These are phyloP conservation scores for Elymus sibiricus DNA, from an alignment of 176 grass and related monocot species.

Conservation along the genomic window DNA sequence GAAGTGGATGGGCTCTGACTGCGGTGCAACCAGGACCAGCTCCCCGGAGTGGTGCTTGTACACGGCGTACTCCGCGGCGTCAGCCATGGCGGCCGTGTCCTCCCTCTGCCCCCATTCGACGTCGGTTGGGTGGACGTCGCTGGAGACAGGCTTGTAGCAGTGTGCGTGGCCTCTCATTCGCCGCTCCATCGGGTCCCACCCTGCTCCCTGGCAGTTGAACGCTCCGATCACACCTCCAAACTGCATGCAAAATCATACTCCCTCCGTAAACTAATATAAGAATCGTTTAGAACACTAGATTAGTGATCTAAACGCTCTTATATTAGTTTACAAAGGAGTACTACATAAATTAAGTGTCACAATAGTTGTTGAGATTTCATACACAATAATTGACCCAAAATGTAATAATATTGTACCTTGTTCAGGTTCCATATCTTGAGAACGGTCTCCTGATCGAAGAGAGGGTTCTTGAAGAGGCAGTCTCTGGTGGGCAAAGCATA, in stretches of 20 bases:
- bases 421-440: slow-evolving; percentile 89
- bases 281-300: too few species aligned
- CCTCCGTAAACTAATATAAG: too few species aligned
- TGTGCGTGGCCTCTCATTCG: slow-evolving; percentile 40
- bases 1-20: slow-evolving; percentile 41
- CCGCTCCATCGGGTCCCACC: slow-evolving; percentile 48
- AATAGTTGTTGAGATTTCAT: too few species aligned
- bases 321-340: too few species aligned
- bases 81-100: slow-evolving; percentile 20
- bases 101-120: slow-evolving; percentile 48
- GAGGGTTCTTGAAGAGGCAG: slow-evolving; percentile 59
- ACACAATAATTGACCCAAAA: too few species aligned
- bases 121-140: slow-evolving; percentile 8
- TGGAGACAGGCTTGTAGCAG: slow-evolving; percentile 44
- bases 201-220: slow-evolving; percentile 82
- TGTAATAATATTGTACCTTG: slow-evolving; percentile 9
- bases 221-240: slow-evolving; percentile 58
- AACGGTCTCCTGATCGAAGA: slow-evolving; percentile 54
- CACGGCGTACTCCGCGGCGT: slow-evolving; percentile 25
- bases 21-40: slow-evolving; percentile 18
- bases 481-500: slow-evolving; percentile 67
- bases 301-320: too few species aligned
- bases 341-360: too few species aligned
- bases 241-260: slow-evolving; percentile 12
- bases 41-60: slow-evolving; percentile 41